Evolutionary conservation across 2,329 filamentous ascomycete species (phyloP).

Genomic region (Calonectria pseudoreteaudii): DNA sequence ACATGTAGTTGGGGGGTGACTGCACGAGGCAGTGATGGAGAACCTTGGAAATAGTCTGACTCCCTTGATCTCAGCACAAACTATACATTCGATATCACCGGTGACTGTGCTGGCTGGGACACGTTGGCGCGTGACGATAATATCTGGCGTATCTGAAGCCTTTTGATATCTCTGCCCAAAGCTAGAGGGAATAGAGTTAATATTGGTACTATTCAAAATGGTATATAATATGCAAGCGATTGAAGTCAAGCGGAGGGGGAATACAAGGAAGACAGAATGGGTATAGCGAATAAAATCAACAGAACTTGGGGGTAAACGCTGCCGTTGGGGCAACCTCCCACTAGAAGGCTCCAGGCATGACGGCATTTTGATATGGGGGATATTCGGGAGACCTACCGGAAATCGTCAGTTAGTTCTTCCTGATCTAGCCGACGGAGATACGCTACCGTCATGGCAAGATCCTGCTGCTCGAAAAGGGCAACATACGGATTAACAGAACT

Average conservation of each 20-base stretch:
- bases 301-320: background rate
- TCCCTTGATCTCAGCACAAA: constrained; percentile 50
- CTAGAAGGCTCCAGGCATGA: constrained; percentile 24
- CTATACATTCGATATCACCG: constrained; percentile 47
- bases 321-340: background rate
- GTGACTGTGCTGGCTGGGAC: constrained; percentile 34
- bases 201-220: constrained; percentile 23
- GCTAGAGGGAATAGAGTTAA: constrained; percentile 9
- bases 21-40: constrained; percentile 48
- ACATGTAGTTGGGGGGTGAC: constrained; percentile 49
- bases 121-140: constrained; percentile 48
- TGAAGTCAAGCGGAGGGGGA: background rate
- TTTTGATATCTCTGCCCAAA: constrained; percentile 52
- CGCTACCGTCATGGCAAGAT: constrained; percentile 45
- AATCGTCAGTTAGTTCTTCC: constrained; percentile 45
- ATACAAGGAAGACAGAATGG: background rate
- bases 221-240: background rate
- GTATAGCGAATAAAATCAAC: background rate
- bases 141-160: constrained; percentile 37
- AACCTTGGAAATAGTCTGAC: constrained; percentile 46
- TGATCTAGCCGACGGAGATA: constrained; percentile 45
- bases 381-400: constrained; percentile 43
- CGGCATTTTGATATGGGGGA: constrained; percentile 8
- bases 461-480: constrained; percentile 45
- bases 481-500: constrained; percentile 45